Evolutionary conservation across 768 basidiomycete species (phyloP), one percentile per base, ranked within the genome.

Genomic region (Candolleomyces aberdarensis): DNA sequence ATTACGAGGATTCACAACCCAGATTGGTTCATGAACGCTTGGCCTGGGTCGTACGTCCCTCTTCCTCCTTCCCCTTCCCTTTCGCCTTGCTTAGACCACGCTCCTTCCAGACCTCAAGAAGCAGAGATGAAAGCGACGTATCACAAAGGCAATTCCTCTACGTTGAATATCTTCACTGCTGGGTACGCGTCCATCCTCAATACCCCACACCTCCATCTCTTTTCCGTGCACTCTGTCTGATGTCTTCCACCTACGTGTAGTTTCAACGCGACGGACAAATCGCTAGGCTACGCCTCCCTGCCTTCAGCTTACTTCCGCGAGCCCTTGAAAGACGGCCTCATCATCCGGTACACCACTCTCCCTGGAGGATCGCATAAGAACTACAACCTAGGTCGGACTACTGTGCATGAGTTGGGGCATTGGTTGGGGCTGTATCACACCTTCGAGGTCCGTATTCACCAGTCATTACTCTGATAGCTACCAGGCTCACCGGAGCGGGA

Each of bases 401-500:
- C 80, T n/a, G 76, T 76, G 13, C 82, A 83, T 65, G 82, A 84
- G 65, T 73, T 74, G 9, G 78, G 82, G 4, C 81, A 82, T 65
- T 83, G 81, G 80, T 66, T 80, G 49, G 80, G 81, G 19, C 72
- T 81, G 3, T 77, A 77, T 61, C 81, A 83, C 65, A 81, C 80
- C 32, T 83, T 82, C 71, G 73, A 80, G 69, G 74, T 67, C 26
- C 26, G 50, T 10, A 50, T 39, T 13, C 15, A 17, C 26, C 3
- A 3, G 26, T 26, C 26, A 26, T 26, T 3, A 26, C 26, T 26
- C 26, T 26, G 26, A 26, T 52, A 26, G 6, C 36, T 11, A 15
- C 3, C 47, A 20, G 19, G 58, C n/a, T 59, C 7, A 32, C 56
- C 17, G 6, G 39, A 15, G 22, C 22, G 15, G 32, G n/a, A 39